These are phyloP conservation scores for Monilinia fructicola DNA, from an alignment of 2,329 filamentous ascomycete species.

Conservation along the genomic window DNA sequence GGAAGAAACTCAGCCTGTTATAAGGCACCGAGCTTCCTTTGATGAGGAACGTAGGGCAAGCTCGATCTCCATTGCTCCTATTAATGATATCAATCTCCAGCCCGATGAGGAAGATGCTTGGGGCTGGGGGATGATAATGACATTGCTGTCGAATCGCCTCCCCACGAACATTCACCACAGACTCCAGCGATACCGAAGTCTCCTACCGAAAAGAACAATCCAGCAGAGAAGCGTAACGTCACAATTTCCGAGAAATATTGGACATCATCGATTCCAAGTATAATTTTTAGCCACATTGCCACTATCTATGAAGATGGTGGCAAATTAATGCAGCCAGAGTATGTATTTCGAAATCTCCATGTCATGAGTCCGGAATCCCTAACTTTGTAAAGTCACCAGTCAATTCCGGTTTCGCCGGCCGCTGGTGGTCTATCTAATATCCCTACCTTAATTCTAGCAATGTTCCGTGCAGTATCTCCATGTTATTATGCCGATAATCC, in stretches of 20 bases:
- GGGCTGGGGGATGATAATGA: slow-evolving; percentile 76
- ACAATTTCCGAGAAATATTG: slow-evolving; percentile 83
- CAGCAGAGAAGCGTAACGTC: slow-evolving; percentile 52
- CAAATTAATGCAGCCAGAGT: slow-evolving; percentile 54
- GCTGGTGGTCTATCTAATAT: slow-evolving; percentile 69
- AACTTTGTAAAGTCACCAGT: slow-evolving; percentile 44
- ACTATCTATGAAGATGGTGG: slow-evolving; percentile 61
- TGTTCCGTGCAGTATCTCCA: slow-evolving; percentile 75
- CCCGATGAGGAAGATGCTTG: slow-evolving; percentile 54
- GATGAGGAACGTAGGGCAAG: slow-evolving; percentile 30
- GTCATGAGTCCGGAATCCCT: slow-evolving; percentile 2
- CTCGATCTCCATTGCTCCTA: slow-evolving; percentile 7
- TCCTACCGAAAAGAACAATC: background rate
- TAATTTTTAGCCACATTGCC: slow-evolving; percentile 67
- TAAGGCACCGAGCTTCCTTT: slow-evolving; percentile 32
- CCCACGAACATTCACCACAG: slow-evolving; percentile 22
- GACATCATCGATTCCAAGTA: slow-evolving; percentile 82
- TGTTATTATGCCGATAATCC: slow-evolving; percentile 66
- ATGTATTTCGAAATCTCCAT: slow-evolving; percentile 33
- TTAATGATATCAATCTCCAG: slow-evolving; percentile 40
- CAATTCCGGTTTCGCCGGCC: slow-evolving; percentile 61
- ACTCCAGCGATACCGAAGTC: background rate
- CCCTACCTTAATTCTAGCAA: slow-evolving; percentile 70
- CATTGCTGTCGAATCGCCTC: slow-evolving; percentile 40
- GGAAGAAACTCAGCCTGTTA: slow-evolving; percentile 34